Percentiles rank a stretch among this genome's conserved stretches.
phyloP scores from a whole-genome alignment of 768 basidiomycete genomes.

The Tephrocybe sp. region DNA sequence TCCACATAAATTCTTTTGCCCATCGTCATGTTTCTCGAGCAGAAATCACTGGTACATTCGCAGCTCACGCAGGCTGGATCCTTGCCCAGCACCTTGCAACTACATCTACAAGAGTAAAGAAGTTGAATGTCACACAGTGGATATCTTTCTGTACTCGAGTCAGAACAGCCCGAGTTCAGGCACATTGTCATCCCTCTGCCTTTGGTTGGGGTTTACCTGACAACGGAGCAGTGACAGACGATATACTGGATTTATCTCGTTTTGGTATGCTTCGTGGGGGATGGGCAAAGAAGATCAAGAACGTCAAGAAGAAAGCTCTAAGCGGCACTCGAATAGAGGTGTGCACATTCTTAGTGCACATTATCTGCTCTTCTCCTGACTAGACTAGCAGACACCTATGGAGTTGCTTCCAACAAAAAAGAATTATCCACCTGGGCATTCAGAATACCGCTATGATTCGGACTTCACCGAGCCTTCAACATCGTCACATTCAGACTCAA shows the following conservation, averaged over 20 bases:
- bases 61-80: conserved; percentile 58
- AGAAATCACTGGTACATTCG: conserved; percentile 50
- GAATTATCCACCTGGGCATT: background rate
- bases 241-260: conserved; percentile 21
- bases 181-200: conserved; percentile 22
- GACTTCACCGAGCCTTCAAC: conserved; percentile 59
- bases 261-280: conserved; percentile 28
- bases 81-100: conserved; percentile 43
- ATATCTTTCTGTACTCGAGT: conserved; percentile 36
- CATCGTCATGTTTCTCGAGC: conserved; percentile 47
- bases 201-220: conserved; percentile 39
- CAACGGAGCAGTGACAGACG: conserved; percentile 18
- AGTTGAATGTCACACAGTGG: conserved; percentile 48
- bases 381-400: background rate
- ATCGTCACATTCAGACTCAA: conserved; percentile 37
- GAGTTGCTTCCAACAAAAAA: background rate
- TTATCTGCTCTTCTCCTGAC: background rate
- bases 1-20: conserved; percentile 24
- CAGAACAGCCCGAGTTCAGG: conserved; percentile 24
- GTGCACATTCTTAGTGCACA: background rate
- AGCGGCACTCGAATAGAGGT: conserved; percentile 7
- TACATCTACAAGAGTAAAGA: conserved; percentile 16
- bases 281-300: conserved; percentile 27
- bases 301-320: conserved; percentile 6
- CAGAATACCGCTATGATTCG: conserved; percentile 42